A percentile compares a stretch with the other conserved stretches of the same genome.
phyloP scores from a whole-genome alignment of 345 rosid species.

The Lumnitzera littorea region DNA sequence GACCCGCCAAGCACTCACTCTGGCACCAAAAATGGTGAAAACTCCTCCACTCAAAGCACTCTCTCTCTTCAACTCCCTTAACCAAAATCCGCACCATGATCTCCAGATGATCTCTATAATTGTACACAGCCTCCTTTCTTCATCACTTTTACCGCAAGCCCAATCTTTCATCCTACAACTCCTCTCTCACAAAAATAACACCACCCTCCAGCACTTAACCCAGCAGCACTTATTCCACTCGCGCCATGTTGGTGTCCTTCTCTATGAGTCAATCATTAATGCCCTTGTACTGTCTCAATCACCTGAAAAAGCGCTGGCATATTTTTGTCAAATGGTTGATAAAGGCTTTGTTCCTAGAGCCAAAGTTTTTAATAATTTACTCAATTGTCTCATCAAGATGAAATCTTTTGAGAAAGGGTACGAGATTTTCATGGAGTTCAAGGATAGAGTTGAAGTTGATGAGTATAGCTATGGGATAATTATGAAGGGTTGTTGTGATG shows the following conservation, averaged over 20 bases:
- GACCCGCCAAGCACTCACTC: constrained; percentile 14
- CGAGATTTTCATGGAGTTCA: constrained; percentile 31
- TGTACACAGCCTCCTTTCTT: constrained; percentile 42
- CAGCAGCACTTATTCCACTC: constrained; percentile 16
- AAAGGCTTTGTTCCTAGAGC: constrained; percentile 35
- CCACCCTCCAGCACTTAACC: constrained; percentile 34
- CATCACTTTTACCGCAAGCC: constrained; percentile 29
- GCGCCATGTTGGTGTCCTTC: constrained; percentile 12
- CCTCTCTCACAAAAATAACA: constrained; percentile 37
- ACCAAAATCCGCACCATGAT: constrained; percentile 8
- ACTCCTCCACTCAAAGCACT: constrained; percentile 43
- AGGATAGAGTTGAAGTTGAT: constrained; percentile 32
- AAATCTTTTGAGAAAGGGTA: constrained; percentile 32
- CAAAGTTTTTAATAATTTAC: constrained; percentile 37
- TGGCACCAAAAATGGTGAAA: constrained; percentile 40
- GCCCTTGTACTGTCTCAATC: constrained; percentile 39
- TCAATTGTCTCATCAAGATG: constrained; percentile 31
- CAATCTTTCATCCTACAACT: constrained; percentile 42
- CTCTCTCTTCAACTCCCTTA: constrained; percentile 33
- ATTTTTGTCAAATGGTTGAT: constrained; percentile 41
- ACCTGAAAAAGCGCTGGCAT: constrained; percentile 30
- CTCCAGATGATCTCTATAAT: not conserved
- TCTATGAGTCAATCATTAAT: constrained; percentile 45
- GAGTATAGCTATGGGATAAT: constrained; percentile 60
- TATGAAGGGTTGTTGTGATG: constrained; percentile 62